Conservation (phyloP, 495 filamentous ascomycete genomes). For the Podospora pseudoanserina region DNA sequence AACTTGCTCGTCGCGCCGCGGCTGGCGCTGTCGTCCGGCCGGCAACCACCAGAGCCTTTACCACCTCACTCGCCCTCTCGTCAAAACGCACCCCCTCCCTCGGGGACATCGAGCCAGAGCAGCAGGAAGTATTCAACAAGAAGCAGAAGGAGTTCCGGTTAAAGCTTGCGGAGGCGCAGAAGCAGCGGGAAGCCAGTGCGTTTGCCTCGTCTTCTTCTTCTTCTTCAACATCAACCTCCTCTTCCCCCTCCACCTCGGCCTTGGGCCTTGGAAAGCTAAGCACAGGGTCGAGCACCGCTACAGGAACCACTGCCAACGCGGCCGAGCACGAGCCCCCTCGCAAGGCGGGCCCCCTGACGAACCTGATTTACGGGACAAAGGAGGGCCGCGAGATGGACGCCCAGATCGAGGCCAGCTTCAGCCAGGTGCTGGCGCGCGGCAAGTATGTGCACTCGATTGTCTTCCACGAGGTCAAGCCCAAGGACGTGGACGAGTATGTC, state of each 20-base stretch:
- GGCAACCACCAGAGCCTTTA: slow-evolving; percentile 53
- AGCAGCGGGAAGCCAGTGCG: slow-evolving; percentile 80
- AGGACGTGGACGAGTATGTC: slow-evolving; percentile 92
- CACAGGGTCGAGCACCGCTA: slow-evolving; percentile 35
- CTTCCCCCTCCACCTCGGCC: slow-evolving; percentile 28
- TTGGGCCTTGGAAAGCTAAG: slow-evolving; percentile 65
- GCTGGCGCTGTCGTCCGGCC: slow-evolving; percentile 1
- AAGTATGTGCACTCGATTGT: slow-evolving; percentile 99
- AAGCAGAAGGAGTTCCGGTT: slow-evolving; percentile 85
- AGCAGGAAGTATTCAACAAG: slow-evolving; percentile 68
- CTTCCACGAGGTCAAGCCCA: slow-evolving; percentile 92
- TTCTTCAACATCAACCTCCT: slow-evolving; percentile 44
- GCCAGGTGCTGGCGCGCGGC: slow-evolving; percentile 85
- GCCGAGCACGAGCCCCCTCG: slow-evolving; percentile 41
- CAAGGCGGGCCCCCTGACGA: slow-evolving; percentile 55
- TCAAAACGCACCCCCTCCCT: slow-evolving; percentile 65
- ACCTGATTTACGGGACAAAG: slow-evolving; percentile 92
- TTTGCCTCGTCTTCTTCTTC: slow-evolving; percentile 37
- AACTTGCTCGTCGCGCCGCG: slow-evolving; percentile 32
- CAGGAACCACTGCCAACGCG: slow-evolving; percentile 50
- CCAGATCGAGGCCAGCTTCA: slow-evolving; percentile 93
- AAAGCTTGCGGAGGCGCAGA: slow-evolving; percentile 69
- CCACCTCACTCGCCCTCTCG: slow-evolving; percentile 49
- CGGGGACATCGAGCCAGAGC: slow-evolving; percentile 68
- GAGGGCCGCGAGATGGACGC: slow-evolving; percentile 88